Conservation (phyloP, 2,329 filamentous ascomycete genomes). For the Talaromyces pinophilus region DNA sequence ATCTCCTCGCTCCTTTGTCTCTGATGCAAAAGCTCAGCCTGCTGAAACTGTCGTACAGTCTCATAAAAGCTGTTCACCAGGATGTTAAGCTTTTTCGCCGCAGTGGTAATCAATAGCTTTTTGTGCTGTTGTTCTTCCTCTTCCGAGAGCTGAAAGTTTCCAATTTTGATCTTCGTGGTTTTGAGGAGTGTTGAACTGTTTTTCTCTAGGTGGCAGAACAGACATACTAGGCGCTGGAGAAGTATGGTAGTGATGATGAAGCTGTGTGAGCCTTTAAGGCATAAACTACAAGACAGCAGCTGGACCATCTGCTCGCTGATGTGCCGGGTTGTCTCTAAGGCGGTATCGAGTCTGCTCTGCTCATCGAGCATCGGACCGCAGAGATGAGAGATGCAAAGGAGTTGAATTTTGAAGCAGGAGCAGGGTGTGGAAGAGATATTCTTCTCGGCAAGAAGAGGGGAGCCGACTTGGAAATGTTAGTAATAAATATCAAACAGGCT, state of each 20-base stretch:
- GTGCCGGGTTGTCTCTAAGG: background rate
- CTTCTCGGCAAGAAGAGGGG: background rate
- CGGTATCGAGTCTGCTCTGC: background rate
- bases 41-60: too few relatives aligned
- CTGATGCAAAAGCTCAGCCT: too few relatives aligned
- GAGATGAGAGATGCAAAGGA: background rate
- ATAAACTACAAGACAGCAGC: background rate
- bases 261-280: constrained; percentile 1
- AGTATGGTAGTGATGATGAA: background rate
- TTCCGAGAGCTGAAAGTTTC: too few relatives aligned
- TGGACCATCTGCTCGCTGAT: background rate
- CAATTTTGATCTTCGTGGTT: too few relatives aligned
- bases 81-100: too few relatives aligned
- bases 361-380: background rate
- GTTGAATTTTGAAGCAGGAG: background rate
- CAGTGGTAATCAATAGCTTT: too few relatives aligned
- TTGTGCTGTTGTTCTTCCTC: too few relatives aligned
- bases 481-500: background rate
- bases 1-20: too few relatives aligned
- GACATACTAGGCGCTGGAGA: too few relatives aligned
- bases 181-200: too few relatives aligned
- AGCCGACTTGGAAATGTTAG: background rate
- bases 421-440: background rate
- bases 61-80: too few relatives aligned
- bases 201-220: too few relatives aligned